Base-by-base conservation (phyloP, 73 alveolate genomes). In the Paramecium biaurelia region DNA sequence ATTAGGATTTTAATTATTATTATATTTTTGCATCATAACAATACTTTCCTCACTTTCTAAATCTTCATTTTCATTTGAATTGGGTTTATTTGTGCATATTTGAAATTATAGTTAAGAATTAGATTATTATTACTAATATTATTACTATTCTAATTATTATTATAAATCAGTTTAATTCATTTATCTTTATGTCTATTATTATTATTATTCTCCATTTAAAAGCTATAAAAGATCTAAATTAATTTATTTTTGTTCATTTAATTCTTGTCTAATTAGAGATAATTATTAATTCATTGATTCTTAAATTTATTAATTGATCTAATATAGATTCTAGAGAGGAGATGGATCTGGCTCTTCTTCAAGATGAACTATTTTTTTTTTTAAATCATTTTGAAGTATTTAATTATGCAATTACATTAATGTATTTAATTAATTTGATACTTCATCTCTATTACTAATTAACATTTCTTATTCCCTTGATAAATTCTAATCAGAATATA, bases 231-330 rank as follows among this genome's bases (percentile, higher is more conserved):
- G 18, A 18, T 76, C 89, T 37, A 38, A 41, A 76, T 76, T 76
- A 24, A 76, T 38, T 76, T 76, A 76, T 76, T 76, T 76, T 42
- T 76, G 26, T 76, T 76, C 89, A 18, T 35, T 76, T 14, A 76
- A 18, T 42, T 76, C 89, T 42, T 76, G 12, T 41, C 89, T 76
- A 8, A 76, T 76, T 37, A 76, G 12, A 6, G 70, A 38, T 37
- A 76, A 41, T 76, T 76, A 41, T 76, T 76, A 41, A 42, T 76
- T 76, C 89, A 76, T 76, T 18, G 63, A 38, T 28, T 76, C 89
- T 42, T 76, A 76, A 6, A 76, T 24, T 76, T 76, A 35, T 30
- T 76, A 76, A 76, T 76, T 76, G 4, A 76, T 37, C 21, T 38
- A 15, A 41, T 76, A 76, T 34, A 76, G 28, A 42, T 76, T 35